These are phyloP conservation scores for Carnegiea gigantea DNA, from an alignment of 179 eudicot genomes.

Conservation along the genomic window DNA sequence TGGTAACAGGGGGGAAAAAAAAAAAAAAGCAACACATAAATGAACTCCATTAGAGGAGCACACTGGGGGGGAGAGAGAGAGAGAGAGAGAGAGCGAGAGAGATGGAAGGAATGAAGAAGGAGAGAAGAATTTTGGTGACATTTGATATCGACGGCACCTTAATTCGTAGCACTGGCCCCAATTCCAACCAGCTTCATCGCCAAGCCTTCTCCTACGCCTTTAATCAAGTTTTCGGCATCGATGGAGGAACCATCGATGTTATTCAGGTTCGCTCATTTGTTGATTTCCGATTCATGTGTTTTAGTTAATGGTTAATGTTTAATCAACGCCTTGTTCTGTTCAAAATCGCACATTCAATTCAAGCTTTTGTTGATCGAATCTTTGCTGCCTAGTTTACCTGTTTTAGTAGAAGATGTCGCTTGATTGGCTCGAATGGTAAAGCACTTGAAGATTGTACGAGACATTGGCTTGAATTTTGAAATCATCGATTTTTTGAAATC, in stretches of 20 bases:
- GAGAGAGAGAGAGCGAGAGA: conserved; percentile 8
- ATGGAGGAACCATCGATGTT: conserved; percentile 27
- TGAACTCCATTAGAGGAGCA: background rate
- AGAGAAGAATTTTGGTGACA: conserved; percentile 19
- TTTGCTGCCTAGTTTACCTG: background rate
- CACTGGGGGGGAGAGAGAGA: background rate
- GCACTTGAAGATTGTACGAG: too few species aligned
- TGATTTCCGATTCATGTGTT: background rate
- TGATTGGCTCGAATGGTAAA: background rate
- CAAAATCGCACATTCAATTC: background rate
- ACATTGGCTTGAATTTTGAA: too few species aligned
- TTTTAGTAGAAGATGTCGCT: background rate
- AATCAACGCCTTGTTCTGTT: background rate
- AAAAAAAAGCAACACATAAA: too few species aligned
- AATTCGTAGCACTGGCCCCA: conserved; percentile 21
- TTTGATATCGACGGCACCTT: conserved; percentile 30
- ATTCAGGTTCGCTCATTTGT: conserved; percentile 3
- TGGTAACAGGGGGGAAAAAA: background rate
- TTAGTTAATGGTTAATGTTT: background rate
- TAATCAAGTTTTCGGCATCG: conserved; percentile 17
- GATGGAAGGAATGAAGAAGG: conserved; percentile 16
- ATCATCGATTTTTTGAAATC: too few species aligned
- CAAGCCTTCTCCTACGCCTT: conserved; percentile 28
- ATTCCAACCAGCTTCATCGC: conserved; percentile 24
- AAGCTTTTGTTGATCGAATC: background rate